A percentile compares a stretch with the other conserved stretches of the same genome.
phyloP scores from a whole-genome alignment of 2,329 filamentous ascomycete species.

The Plectosphaerella cucumerina region DNA sequence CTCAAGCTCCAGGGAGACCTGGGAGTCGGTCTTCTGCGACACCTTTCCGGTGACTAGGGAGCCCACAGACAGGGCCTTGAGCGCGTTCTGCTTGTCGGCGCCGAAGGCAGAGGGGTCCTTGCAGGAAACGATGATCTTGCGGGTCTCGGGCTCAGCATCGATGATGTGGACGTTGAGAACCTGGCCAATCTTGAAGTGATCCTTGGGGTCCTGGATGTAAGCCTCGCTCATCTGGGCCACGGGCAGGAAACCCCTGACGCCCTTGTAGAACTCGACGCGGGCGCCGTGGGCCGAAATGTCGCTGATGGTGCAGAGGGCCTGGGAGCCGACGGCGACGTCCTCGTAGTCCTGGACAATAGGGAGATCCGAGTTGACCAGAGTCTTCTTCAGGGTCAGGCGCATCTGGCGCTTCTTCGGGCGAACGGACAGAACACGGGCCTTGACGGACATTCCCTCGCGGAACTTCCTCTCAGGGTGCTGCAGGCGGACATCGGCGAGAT shows the following conservation, averaged over 20 bases:
- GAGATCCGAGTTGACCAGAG: slow-evolving; percentile 82
- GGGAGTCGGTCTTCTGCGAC: slow-evolving; percentile 74
- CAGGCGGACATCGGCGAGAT: slow-evolving; percentile 81
- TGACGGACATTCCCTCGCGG: slow-evolving; percentile 78
- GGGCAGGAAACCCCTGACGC: slow-evolving; percentile 80
- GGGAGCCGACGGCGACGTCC: slow-evolving; percentile 68
- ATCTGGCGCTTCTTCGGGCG: slow-evolving; percentile 73
- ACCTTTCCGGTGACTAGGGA: slow-evolving; percentile 74
- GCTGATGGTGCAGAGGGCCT: slow-evolving; percentile 82
- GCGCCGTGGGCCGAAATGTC: slow-evolving; percentile 77
- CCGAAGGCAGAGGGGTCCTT: slow-evolving; percentile 81
- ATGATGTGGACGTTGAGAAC: slow-evolving; percentile 89
- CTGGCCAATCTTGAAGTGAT: slow-evolving; percentile 88
- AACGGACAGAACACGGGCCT: slow-evolving; percentile 78
- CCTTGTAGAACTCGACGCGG: slow-evolving; percentile 87
- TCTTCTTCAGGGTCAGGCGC: slow-evolving; percentile 90
- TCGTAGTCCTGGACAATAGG: slow-evolving; percentile 74
- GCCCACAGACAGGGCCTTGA: slow-evolving; percentile 70
- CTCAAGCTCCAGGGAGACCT: slow-evolving; percentile 71
- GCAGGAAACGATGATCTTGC: slow-evolving; percentile 82
- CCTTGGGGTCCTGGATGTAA: slow-evolving; percentile 81
- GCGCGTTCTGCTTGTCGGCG: slow-evolving; percentile 68
- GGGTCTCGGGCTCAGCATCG: slow-evolving; percentile 66
- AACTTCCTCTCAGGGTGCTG: slow-evolving; percentile 97
- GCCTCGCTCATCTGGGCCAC: slow-evolving; percentile 98